A percentile compares a stretch with the other conserved stretches of the same genome.
Conservation (phyloP, 2,329 filamentous ascomycete genomes). For the Diaporthe sp. region DNA sequence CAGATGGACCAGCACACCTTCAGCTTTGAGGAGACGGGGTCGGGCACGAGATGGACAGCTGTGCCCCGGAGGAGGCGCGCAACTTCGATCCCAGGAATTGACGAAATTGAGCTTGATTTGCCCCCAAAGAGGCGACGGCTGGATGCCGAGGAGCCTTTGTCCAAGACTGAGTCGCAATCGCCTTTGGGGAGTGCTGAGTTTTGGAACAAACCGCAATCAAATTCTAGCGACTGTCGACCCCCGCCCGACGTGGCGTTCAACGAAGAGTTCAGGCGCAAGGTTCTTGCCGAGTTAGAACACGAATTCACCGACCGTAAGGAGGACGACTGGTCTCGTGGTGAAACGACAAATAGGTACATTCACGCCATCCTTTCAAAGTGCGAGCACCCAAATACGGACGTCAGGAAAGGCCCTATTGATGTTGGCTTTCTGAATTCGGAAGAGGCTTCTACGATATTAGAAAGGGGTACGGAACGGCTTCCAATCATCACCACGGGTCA, state of each 20-base stretch:
- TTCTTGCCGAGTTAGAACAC: slow-evolving; percentile 36
- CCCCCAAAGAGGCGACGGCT: slow-evolving; percentile 35
- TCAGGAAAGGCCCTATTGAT: slow-evolving; percentile 38
- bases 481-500: slow-evolving; percentile 46
- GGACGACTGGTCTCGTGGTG: slow-evolving; percentile 39
- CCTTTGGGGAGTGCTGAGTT: neutral
- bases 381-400: slow-evolving; percentile 38
- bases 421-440: slow-evolving; percentile 35
- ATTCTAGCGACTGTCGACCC: slow-evolving; percentile 9
- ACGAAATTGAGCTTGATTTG: slow-evolving; percentile 38
- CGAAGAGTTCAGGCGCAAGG: slow-evolving; percentile 36
- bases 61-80: slow-evolving; percentile 37
- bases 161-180: neutral
- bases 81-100: slow-evolving; percentile 38
- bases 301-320: slow-evolving; percentile 39
- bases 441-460: slow-evolving; percentile 37
- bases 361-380: slow-evolving; percentile 40
- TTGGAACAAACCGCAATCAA: neutral
- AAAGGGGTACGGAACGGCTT: slow-evolving; percentile 32
- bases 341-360: slow-evolving; percentile 40
- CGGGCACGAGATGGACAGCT: slow-evolving; percentile 37
- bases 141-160: neutral
- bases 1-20: slow-evolving; percentile 7
- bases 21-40: slow-evolving; percentile 36
- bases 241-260: slow-evolving; percentile 25